Evolutionary conservation across 2,329 filamentous ascomycete species (phyloP), one percentile per base, ranked within the genome.

Genomic region (Epichloe coenophiala): DNA sequence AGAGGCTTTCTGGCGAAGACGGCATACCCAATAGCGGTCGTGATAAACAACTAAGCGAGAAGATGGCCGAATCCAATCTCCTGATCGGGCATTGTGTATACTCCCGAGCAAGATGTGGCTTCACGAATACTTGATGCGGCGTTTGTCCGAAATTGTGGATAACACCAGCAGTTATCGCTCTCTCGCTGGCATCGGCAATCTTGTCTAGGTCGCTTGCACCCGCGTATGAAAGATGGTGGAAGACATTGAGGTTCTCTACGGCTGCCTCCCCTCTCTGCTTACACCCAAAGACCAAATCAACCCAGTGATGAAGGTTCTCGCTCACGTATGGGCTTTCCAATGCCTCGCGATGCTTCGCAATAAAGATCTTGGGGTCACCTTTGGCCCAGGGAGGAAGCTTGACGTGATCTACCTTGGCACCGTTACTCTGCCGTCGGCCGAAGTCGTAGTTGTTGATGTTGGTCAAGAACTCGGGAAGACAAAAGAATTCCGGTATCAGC

Each of bases 61-160:
- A 83, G 1, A 88, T 82, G 1, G 84, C 78, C 0, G 80, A 85
- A 64, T 98, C 91, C 0, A 98, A 72, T 51, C 88, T 78, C 51
- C 79, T 80, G 3, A 77, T 71, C 5, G 80, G 81, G 50, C 81
- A 78, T 23, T 78, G 72, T 4, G 76, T 68, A 51, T 86, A 77
- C 56, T 95, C 89, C 13, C 84, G 79, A 15, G 78, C 70, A 3
- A 86, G 83, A 65, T 98, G 93, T 12, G 85, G 75, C 52, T 84
- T 84, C 43, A 81, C 78, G 64, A 97, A 98, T 15, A 97, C 85
- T 64, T 98, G 94, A 59, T 94, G 86, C 2, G 94, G 93, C 1
- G 94, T 98, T 65, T 98, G 93, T 0, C 93, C 93, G 65, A 98
- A 98, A 59, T 97, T 97, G 67, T 98, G 91, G 59, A 98, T 97